Conservation (phyloP, 768 basidiomycete species). For the Galerina sulciceps region DNA sequence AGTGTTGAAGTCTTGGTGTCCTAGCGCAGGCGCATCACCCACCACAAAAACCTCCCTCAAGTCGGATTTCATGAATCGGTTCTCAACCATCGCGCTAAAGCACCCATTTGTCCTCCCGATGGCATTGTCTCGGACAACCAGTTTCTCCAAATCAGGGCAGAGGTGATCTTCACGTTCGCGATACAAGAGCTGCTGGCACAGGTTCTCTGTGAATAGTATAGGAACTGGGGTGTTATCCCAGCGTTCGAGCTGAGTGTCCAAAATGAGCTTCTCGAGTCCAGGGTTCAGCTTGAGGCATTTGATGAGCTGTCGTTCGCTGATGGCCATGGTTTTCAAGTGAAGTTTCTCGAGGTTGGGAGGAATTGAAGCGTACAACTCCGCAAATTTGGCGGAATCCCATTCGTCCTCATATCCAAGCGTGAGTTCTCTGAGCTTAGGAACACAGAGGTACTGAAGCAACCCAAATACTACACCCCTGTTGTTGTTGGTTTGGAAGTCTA, state of each 20-base stretch:
- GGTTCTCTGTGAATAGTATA: neutral
- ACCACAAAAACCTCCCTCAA: neutral
- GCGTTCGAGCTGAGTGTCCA: slow-evolving; percentile 1
- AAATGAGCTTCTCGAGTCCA: neutral
- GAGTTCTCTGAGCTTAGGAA: neutral
- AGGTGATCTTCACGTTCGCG: neutral
- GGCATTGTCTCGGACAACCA: neutral
- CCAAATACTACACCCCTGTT: slow-evolving; percentile 1
- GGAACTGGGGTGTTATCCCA: neutral
- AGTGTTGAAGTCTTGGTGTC: neutral
- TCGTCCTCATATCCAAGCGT: slow-evolving; percentile 9
- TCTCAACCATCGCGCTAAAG: slow-evolving; percentile 3
- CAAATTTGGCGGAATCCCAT: neutral
- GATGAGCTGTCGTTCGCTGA: slow-evolving; percentile 1
- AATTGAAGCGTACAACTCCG: neutral
- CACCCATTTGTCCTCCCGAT: neutral
- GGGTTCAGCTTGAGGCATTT: neutral
- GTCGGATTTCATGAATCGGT: neutral
- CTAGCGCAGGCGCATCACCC: neutral
- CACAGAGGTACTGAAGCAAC: neutral
- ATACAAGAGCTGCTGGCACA: neutral
- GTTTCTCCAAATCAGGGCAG: neutral
- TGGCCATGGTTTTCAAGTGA: slow-evolving; percentile 1
- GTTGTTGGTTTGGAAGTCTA: neutral
- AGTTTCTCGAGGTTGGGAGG: neutral